Evolutionary conservation across 352 stramenopile species (phyloP).

Genomic region (Globisporangium solare): DNA sequence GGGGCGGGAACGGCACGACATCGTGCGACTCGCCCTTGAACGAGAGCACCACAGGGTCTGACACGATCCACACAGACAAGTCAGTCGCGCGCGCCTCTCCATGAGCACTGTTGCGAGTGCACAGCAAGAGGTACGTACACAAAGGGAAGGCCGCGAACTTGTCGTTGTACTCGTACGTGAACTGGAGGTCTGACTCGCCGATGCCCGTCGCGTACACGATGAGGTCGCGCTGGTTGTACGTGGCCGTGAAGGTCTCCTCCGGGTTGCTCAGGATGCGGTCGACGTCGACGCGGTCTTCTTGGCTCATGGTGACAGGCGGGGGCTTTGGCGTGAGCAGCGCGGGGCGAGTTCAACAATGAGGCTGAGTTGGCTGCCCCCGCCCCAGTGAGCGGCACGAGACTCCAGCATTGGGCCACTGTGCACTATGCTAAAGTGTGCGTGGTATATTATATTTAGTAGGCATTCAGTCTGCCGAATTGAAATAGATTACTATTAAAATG

Average conservation of each 20-base stretch:
- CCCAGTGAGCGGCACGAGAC: too few species aligned
- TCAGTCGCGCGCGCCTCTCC: background rate
- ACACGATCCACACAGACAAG: background rate
- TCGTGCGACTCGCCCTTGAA: conserved; percentile 88
- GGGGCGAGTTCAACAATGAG: background rate
- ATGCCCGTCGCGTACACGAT: conserved; percentile 87
- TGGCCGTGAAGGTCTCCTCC: conserved; percentile 44
- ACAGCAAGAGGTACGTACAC: conserved; percentile 24
- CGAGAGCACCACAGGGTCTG: conserved; percentile 74
- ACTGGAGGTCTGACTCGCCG: conserved; percentile 80
- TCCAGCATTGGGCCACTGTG: too few species aligned
- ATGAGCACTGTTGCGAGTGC: background rate
- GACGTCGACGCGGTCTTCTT: conserved; percentile 31
- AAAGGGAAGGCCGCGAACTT: conserved; percentile 86
- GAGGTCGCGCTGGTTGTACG: conserved; percentile 89
- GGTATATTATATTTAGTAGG: too few species aligned
- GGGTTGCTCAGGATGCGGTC: conserved; percentile 56
- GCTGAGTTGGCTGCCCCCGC: too few species aligned
- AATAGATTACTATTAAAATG: too few species aligned
- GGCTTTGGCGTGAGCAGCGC: background rate
- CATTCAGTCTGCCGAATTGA: too few species aligned
- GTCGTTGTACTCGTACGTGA: conserved; percentile 86
- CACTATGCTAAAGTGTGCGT: too few species aligned
- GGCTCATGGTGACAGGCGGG: conserved; percentile 26
- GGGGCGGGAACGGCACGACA: conserved; percentile 83